Evolutionary conservation across 2,329 filamentous ascomycete genomes (phyloP).

Genomic region (Canariomyces notabilis): DNA sequence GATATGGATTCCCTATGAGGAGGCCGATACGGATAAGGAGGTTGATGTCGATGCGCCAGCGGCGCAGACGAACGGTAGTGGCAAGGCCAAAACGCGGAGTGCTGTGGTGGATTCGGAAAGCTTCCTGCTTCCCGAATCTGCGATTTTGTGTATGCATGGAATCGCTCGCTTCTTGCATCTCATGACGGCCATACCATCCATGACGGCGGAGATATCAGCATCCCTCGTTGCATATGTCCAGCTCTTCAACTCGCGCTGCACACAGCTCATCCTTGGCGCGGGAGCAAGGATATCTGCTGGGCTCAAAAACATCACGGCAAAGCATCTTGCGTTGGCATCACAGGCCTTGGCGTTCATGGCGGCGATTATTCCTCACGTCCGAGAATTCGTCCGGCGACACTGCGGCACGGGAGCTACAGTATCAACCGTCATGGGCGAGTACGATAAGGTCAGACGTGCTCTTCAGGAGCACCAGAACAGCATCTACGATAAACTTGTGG

Average conservation of each 20-base stretch:
- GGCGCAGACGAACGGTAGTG: constrained; percentile 38
- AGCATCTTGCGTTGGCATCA: constrained; percentile 85
- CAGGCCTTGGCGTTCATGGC: constrained; percentile 86
- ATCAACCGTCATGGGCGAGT: constrained; percentile 67
- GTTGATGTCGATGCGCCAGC: constrained; percentile 9
- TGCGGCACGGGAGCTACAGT: constrained; percentile 47
- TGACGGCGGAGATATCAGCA: constrained; percentile 76
- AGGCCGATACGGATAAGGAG: constrained; percentile 21
- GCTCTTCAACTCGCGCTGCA: constrained; percentile 91
- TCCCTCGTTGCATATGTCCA: constrained; percentile 82
- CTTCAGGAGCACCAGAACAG: constrained; percentile 86
- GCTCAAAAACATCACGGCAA: constrained; percentile 92
- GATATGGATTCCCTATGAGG: constrained; percentile 50
- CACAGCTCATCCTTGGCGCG: constrained; percentile 92
- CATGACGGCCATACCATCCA: constrained; percentile 78
- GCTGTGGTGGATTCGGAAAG: constrained; percentile 79
- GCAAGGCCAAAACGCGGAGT: constrained; percentile 61
- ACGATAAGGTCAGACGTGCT: constrained; percentile 78
- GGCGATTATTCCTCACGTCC: constrained; percentile 79
- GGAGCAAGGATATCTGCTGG: constrained; percentile 85
- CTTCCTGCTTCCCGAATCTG: constrained; percentile 81
- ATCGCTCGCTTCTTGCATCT: constrained; percentile 80
- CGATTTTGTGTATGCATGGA: constrained; percentile 72
- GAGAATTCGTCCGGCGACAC: constrained; percentile 85
- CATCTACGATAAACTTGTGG: constrained; percentile 88